Evolutionary conservation across 2,329 filamentous ascomycete genomes (phyloP).

Genomic region (Fusarium austroafricanum): DNA sequence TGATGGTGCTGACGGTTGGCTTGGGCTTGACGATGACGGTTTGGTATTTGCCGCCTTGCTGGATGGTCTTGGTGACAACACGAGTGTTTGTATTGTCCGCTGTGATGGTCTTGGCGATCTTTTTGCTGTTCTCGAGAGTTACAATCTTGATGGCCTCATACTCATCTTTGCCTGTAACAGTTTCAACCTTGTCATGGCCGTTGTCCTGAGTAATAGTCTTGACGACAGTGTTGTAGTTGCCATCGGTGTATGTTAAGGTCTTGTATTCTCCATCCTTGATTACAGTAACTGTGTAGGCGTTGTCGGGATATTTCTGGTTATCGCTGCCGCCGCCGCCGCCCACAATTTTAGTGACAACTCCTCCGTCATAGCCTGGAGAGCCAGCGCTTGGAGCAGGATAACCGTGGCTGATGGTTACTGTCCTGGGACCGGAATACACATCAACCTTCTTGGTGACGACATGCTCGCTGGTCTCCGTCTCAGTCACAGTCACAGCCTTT

Average conservation of each 20-base stretch:
- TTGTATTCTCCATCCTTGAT: slow-evolving; percentile 33
- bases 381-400: slow-evolving; percentile 23
- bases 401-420: slow-evolving; percentile 26
- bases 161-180: slow-evolving; percentile 3
- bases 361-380: slow-evolving; percentile 19
- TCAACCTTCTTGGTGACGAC: slow-evolving; percentile 40
- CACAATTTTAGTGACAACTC: slow-evolving; percentile 25
- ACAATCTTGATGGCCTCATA: slow-evolving; percentile 24
- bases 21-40: slow-evolving; percentile 40
- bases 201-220: slow-evolving; percentile 32
- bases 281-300: slow-evolving; percentile 30
- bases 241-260: slow-evolving; percentile 32
- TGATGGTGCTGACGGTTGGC: slow-evolving; percentile 33
- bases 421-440: slow-evolving; percentile 30
- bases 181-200: slow-evolving; percentile 30
- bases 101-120: slow-evolving; percentile 37
- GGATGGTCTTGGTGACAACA: slow-evolving; percentile 41
- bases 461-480: slow-evolving; percentile 30
- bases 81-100: slow-evolving; percentile 23
- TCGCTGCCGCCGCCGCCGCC: not conserved
- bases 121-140: slow-evolving; percentile 26
- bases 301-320: not conserved
- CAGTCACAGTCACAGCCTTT: slow-evolving; percentile 42
- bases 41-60: slow-evolving; percentile 37
- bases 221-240: slow-evolving; percentile 5